Evolutionary conservation across 1,139 yeast species (phyloP), one percentile per base, ranked within the genome.

Genomic region (Yarrowia galli): DNA sequence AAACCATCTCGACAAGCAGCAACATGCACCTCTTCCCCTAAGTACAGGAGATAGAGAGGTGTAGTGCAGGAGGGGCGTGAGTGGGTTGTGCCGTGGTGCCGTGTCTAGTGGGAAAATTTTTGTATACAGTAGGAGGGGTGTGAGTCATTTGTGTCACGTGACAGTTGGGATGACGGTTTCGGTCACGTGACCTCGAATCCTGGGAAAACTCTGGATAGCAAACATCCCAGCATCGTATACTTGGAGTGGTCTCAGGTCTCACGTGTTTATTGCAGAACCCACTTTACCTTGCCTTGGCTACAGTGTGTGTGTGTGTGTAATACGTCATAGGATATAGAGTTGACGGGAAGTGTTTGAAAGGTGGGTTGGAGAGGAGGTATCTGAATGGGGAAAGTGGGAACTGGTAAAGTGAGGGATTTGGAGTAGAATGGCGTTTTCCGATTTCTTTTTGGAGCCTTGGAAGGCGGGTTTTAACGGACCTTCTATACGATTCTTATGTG

Each of bases 41-140:
- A 61, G 66, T 61, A 61, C 66, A 61, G 66, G 66, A 61, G 66
- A 61, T 61, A 61, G 66, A 61, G 66, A 61, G 61, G 32, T 12
- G 13, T 2, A 45, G 16, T 53, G 60, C 60, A 53, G 60, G 43
- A 18, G 43, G 32, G 32, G 43, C 5, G 58, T 35, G 25, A 8
- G 43, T 28, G 32, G 32, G 32, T 28, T 8, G 32, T 28, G 23
- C 15, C 10, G 32, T 38, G 35, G 60, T 51, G 58, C 58, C 58
- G 58, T n/a, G n/a, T 51, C 9, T 51, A 53, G 60, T 53, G 45
- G 10, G 60, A 51, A 51, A 53, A 36, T 36, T 53, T 53, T 53
- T 32, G n/a, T n/a, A n/a, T n/a, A n/a, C n/a, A 49, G 28, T 12
- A 12, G 10, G n/a, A 3, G 38, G 12, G 40, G 13, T 6, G 40